Conservation (phyloP, 257 asterid species). For the Eustoma russellianum region DNA sequence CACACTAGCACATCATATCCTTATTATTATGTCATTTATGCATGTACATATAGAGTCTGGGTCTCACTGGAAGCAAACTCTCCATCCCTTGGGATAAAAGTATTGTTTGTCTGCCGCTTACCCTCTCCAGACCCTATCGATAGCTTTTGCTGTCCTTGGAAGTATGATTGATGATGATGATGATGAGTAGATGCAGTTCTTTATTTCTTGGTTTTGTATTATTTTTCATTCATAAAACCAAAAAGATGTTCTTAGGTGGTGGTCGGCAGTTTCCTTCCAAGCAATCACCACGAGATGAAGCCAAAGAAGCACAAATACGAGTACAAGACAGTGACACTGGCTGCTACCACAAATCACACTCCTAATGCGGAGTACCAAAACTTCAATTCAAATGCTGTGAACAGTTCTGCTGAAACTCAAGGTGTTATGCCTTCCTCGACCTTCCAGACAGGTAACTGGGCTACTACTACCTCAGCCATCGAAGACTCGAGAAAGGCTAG, state of each 20-base stretch:
- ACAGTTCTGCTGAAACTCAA: slow-evolving; percentile 11
- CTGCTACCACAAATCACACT: slow-evolving; percentile 23
- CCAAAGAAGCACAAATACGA: slow-evolving; percentile 56
- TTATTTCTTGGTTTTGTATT: too few relatives aligned
- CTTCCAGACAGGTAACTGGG: slow-evolving; percentile 33
- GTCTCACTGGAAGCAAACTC: too few relatives aligned
- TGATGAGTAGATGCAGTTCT: too few relatives aligned
- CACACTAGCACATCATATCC: too few relatives aligned
- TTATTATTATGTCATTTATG: too few relatives aligned
- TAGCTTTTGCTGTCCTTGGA: too few relatives aligned
- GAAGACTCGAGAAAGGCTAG: slow-evolving; percentile 38
- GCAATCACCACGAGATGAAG: slow-evolving; percentile 42
- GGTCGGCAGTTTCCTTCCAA: slow-evolving; percentile 71
- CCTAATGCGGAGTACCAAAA: slow-evolving; percentile 24
- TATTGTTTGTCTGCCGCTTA: too few relatives aligned
- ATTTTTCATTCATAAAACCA: not conserved
- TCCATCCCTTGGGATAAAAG: too few relatives aligned
- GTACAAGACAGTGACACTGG: slow-evolving; percentile 13
- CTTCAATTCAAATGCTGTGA: slow-evolving; percentile 19
- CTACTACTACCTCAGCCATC: slow-evolving; percentile 18
- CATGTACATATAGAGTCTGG: too few relatives aligned
- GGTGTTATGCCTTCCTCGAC: slow-evolving; percentile 24
- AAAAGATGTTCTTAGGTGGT: slow-evolving; percentile 36
- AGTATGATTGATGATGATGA: too few relatives aligned
- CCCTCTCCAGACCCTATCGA: too few relatives aligned